These are phyloP conservation scores for Xylariaceae sp. DNA, from an alignment of 2,329 filamentous ascomycete genomes.

Conservation along the genomic window DNA sequence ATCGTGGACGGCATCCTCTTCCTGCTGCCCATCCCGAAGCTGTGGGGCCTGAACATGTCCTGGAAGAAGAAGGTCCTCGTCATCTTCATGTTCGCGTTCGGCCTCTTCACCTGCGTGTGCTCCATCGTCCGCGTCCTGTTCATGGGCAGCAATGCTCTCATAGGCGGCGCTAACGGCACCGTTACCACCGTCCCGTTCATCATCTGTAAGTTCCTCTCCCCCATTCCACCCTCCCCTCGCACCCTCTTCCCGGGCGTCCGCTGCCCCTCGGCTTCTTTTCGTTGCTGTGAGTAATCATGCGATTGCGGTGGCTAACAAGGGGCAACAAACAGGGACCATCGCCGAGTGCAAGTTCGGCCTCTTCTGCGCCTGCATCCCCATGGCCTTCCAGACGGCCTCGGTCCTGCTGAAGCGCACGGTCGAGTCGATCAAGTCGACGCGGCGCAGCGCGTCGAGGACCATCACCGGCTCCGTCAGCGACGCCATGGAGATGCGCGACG, in stretches of 20 bases:
- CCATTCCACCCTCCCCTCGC: not conserved
- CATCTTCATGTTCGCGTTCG: constrained; percentile 43
- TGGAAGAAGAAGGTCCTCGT: constrained; percentile 41
- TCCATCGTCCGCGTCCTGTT: constrained; percentile 35
- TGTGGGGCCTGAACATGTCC: constrained; percentile 41
- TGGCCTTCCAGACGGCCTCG: not conserved
- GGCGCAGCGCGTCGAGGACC: no score
- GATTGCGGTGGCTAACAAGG: not conserved
- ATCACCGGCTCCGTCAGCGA: no score
- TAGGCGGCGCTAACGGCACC: not conserved
- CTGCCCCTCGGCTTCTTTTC: not conserved
- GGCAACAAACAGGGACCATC: not conserved
- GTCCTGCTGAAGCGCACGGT: not conserved
- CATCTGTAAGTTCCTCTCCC: not conserved
- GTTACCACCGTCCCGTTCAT: constrained; percentile 1
- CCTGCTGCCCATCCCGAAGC: constrained; percentile 41
- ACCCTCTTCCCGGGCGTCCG: not conserved
- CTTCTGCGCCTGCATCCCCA: constrained; percentile 5
- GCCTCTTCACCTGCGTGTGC: constrained; percentile 47
- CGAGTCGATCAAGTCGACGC: not conserved
- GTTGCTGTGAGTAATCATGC: not conserved
- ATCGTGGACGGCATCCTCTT: constrained; percentile 43
- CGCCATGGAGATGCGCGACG: no score
- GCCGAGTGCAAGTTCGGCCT: constrained; percentile 2
- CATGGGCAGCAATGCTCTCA: not conserved